Evolutionary conservation across 176 grass and related monocot species (phyloP).

Genomic region (Dendrocalamus sinicus): DNA sequence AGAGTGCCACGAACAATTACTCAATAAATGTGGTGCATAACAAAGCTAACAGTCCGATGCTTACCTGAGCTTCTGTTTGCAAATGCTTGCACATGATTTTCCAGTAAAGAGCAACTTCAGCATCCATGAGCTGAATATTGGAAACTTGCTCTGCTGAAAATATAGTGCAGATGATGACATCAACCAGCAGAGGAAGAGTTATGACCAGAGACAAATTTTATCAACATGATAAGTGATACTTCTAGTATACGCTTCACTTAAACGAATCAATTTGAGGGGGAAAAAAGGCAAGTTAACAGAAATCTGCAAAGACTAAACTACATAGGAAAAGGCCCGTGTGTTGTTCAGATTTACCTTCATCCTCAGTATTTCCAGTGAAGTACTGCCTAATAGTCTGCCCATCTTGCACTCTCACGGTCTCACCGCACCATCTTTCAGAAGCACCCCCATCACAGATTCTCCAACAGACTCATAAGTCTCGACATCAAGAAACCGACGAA

Average conservation of each 20-base stretch:
- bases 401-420: too few species aligned
- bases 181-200: constrained; percentile 12
- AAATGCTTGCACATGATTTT: constrained; percentile 82
- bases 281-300: constrained; percentile 9
- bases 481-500: too few species aligned
- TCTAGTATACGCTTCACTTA: background rate
- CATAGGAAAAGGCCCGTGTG: background rate
- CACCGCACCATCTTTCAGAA: too few species aligned
- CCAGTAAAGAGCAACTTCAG: constrained; percentile 94
- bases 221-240: constrained; percentile 16
- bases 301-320: constrained; percentile 1
- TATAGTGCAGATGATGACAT: constrained; percentile 26
- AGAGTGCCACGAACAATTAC: background rate
- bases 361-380: constrained; percentile 45
- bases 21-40: constrained; percentile 18
- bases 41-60: constrained; percentile 22
- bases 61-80: constrained; percentile 94
- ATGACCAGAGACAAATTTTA: background rate
- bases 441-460: too few species aligned
- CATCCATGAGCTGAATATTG: constrained; percentile 72
- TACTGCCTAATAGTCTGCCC: too few species aligned
- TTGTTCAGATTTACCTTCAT: constrained; percentile 56
- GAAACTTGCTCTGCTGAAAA: constrained; percentile 57
- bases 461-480: too few species aligned
- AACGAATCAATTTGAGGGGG: constrained; percentile 18